Base-by-base conservation (phyloP, 2,329 filamentous ascomycete genomes). In the Ophiocordyceps polyrhachis-furcata region DNA sequence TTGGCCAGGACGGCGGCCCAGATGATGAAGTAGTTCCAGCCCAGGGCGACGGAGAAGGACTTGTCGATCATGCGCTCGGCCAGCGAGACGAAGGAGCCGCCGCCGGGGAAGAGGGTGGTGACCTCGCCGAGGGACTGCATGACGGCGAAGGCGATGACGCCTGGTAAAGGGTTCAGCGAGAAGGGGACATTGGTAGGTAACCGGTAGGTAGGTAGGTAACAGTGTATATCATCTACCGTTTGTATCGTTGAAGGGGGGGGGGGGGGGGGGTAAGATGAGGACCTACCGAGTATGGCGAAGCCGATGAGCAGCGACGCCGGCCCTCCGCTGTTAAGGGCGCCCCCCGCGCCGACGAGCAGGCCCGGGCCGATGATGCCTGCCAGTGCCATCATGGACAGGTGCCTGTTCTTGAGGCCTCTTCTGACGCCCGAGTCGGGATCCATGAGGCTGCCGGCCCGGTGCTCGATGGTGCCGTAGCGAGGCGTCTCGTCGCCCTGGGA, bases 81-180 rank as follows among this genome's bases (percentile, higher is more conserved):
- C 32, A 84, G 70, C 11, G 73, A 75, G n/a, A 77, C 76, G 53
- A 86, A 85, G 0, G 78, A 77, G 3, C 81, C 81, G 5, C 77
- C 76, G 1, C 74, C 79, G 0, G 81, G 81, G 51, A 80, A 84
- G 1, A 85, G 61, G 7, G 81, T 85, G 3, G 81, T 82, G 52
- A 86, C 64, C 57, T 87, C 82, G 19, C 82, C 82, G 7, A 87
- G 63, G 5, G 75, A 80, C 64, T 85, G 81, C 74, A 83, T 84
- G 50, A 81, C 72, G 51, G 67, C 70, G 49, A 68, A 71, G 2
- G 81, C 80, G 47, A 86, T 74, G 49, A 84, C 70, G 44, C 62
- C 61, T 64, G 23, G 1, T 2, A 25, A 19, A 29, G 31, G 28
- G 21, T 23, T 37, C 21, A 32, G 20, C 28, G 31, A 23, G 4